phyloP scores from a whole-genome alignment of 1,139 yeast genomes.

The Taphrina confusa region DNA sequence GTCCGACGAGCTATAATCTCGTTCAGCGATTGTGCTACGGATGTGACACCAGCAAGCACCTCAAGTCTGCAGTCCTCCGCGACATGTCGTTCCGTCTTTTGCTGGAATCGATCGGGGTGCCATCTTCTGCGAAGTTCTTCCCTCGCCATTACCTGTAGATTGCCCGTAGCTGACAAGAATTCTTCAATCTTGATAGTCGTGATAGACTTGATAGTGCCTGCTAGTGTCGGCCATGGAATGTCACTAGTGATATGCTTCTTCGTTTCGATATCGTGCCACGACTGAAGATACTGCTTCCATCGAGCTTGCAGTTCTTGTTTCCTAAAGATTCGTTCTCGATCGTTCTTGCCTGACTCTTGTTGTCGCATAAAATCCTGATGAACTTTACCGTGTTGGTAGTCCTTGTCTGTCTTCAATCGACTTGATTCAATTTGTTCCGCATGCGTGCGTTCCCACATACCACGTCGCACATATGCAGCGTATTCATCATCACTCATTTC shows the following conservation, averaged over 20 bases:
- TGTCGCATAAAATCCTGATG: background rate
- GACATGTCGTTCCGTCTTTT: background rate
- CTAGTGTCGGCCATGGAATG: constrained; percentile 10
- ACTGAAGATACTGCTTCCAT: constrained; percentile 3
- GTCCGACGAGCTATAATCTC: background rate
- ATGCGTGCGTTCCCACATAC: constrained; percentile 20
- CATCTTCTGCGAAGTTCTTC: constrained; percentile 16
- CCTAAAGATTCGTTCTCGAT: background rate
- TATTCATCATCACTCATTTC: constrained; percentile 20
- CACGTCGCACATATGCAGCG: constrained; percentile 19
- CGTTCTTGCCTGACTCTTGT: background rate
- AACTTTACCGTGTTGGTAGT: background rate
- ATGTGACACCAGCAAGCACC: background rate
- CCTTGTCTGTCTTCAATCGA: background rate
- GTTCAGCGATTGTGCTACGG: constrained; percentile 12
- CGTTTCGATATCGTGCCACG: background rate
- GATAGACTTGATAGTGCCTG: background rate
- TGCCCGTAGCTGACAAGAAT: constrained; percentile 1
- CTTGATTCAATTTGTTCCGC: background rate
- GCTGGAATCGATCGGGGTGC: constrained; percentile 20
- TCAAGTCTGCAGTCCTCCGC: background rate
- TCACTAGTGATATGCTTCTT: background rate
- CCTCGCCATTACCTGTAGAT: background rate
- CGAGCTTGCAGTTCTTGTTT: background rate
- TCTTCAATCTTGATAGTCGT: background rate